phyloP scores from a whole-genome alignment of 2,329 filamentous ascomycete genomes.

The Myriosclerotinia scirpicola region DNA sequence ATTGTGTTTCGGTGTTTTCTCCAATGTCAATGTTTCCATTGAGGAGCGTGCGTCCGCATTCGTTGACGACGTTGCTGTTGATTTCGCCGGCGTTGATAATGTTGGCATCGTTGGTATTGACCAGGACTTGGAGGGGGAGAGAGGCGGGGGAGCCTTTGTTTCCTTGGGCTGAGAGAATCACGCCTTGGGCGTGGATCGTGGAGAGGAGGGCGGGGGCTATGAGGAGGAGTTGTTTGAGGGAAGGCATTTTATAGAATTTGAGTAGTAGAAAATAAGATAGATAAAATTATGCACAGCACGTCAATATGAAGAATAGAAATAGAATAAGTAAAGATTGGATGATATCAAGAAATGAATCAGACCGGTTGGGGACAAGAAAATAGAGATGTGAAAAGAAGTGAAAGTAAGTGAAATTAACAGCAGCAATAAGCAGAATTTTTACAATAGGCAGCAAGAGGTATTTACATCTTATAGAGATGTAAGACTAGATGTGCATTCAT shows the following conservation, averaged over 20 bases:
- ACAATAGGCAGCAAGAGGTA: background rate
- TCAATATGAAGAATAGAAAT: background rate
- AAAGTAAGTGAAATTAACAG: background rate
- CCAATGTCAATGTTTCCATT: conserved; percentile 62
- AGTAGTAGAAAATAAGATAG: background rate
- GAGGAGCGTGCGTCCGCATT: conserved; percentile 62
- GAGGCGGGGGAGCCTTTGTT: conserved; percentile 9
- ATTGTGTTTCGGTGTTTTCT: conserved; percentile 54
- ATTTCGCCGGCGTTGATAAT: conserved; percentile 61
- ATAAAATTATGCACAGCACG: background rate
- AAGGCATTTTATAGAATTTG: background rate
- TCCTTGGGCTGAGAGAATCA: conserved; percentile 15
- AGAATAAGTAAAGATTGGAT: background rate
- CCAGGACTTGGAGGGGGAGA: conserved; percentile 52
- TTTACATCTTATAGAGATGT: conserved; percentile 4
- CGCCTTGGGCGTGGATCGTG: conserved; percentile 2
- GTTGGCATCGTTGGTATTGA: conserved; percentile 59
- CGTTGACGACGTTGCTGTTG: conserved; percentile 52
- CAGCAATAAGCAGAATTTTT: background rate
- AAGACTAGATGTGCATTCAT: too few species aligned
- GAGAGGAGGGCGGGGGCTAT: background rate
- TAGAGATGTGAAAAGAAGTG: background rate
- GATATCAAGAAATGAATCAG: background rate
- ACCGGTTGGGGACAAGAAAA: conserved; percentile 12
- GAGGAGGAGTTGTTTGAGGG: conserved; percentile 3